Base-by-base conservation (phyloP, 768 basidiomycete genomes). In the Lentinula lateritia region DNA sequence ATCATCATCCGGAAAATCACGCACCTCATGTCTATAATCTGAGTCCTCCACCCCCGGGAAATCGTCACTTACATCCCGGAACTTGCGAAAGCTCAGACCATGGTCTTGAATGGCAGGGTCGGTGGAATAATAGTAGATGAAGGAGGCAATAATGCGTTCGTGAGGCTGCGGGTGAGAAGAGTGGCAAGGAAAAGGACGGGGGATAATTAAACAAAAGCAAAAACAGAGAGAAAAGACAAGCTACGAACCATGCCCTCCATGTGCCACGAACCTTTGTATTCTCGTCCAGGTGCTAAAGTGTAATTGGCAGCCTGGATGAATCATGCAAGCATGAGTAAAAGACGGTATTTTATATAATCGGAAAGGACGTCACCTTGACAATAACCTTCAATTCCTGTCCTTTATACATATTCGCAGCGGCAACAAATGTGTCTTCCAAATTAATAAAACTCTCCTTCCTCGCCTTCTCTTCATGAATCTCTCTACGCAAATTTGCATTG, bases 11-110 rank as follows among this genome's bases (percentile, higher is more conserved):
- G 0, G 5, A 16, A 23, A 45, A 45, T 0, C 9, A 45, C 32
- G 2, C 32, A 58, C 42, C 32, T 58, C 41, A 58, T 43, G 20
- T 7, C 39, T 18, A 46, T 32, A 58, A 1, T 34, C 42, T 9
- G 46, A 89, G 73, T 89, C 18, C 90, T 89, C 79, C 87, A 87
- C 80, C 83, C 83, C 10, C 70, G 90, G 89, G 61, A 80, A 85
- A 65, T 74, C 72, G 2, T 79, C 78, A 62, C 65, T 71, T 32
- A 75, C 76, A 42, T 73, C 15, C 69, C 79, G 41, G 15, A 59
- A 50, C 16, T 50, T 59, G 15, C 58, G 45, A n/a, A 66, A 61
- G 45, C 64, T 60, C 9, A 66, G 54, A 10, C 65, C 65, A 8
- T 18, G 18, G n/a, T 66, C 65, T 8, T 34, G 28, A 10, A 66